Percentiles rank a stretch among this genome's conserved stretches.
Evolutionary conservation across 768 basidiomycete species (phyloP).

Genomic region (Tylopilus plumbeoviolaceoides): DNA sequence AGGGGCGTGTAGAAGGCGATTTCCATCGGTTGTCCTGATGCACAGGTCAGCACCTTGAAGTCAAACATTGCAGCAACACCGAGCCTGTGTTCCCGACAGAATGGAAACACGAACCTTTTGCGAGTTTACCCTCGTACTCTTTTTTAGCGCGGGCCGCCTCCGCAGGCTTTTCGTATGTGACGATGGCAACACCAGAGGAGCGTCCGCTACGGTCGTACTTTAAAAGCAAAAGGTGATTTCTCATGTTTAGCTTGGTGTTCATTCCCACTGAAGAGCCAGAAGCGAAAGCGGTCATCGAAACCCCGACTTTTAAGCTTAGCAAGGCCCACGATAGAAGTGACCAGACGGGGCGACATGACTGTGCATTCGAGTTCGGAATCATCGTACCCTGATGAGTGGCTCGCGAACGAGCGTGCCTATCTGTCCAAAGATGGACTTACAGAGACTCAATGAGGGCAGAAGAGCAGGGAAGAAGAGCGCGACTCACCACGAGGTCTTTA

Average conservation of each 20-base stretch:
- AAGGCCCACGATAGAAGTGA: slow-evolving; percentile 32
- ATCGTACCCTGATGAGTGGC: slow-evolving; percentile 93
- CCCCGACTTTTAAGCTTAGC: slow-evolving; percentile 26
- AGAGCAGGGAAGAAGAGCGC: slow-evolving; percentile 8
- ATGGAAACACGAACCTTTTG: slow-evolving; percentile 60
- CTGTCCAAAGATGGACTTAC: slow-evolving; percentile 83
- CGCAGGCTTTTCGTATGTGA: slow-evolving; percentile 72
- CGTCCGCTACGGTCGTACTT: slow-evolving; percentile 97
- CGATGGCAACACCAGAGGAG: slow-evolving; percentile 76
- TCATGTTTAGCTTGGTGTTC: slow-evolving; percentile 56
- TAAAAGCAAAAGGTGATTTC: slow-evolving; percentile 42
- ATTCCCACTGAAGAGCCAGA: slow-evolving; percentile 32
- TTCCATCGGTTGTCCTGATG: slow-evolving; percentile 73
- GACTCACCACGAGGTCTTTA: slow-evolving; percentile 81
- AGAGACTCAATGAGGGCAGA: slow-evolving; percentile 2
- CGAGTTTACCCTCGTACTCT: slow-evolving; percentile 80
- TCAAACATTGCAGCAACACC: background rate
- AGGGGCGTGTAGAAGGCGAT: slow-evolving; percentile 57
- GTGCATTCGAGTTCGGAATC: slow-evolving; percentile 41
- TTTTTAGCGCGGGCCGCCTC: slow-evolving; percentile 84
- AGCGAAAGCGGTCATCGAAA: slow-evolving; percentile 42
- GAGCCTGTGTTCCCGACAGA: background rate
- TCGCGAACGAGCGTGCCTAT: slow-evolving; percentile 91
- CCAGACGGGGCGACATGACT: slow-evolving; percentile 32
- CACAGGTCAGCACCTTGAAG: background rate